Evolutionary conservation across 495 filamentous ascomycete genomes (phyloP).

Genomic region (Tuber umbilicatum): DNA sequence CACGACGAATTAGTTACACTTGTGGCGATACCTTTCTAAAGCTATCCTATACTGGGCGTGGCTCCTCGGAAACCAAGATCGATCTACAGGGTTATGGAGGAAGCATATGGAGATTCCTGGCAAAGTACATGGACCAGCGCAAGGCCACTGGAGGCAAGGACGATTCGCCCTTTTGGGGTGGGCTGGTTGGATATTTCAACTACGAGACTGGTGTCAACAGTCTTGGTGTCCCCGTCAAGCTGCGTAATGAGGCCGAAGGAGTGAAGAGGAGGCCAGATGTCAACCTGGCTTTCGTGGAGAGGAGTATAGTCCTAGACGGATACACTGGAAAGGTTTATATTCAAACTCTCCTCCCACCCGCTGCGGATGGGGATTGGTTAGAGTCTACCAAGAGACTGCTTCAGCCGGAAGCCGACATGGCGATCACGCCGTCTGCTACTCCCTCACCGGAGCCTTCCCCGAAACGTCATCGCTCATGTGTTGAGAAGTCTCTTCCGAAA

Average conservation of each 20-base stretch:
- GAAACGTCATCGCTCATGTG: constrained; percentile 43
- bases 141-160: constrained; percentile 45
- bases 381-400: constrained; percentile 23
- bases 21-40: constrained; percentile 44
- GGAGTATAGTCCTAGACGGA: constrained; percentile 77
- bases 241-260: constrained; percentile 8
- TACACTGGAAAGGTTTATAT: constrained; percentile 54
- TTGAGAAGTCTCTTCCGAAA: constrained; percentile 45
- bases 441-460: constrained; percentile 18
- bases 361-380: constrained; percentile 41
- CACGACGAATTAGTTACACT: constrained; percentile 51
- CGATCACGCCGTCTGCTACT: constrained; percentile 28
- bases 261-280: constrained; percentile 54
- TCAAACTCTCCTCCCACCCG: constrained; percentile 51
- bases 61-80: constrained; percentile 32
- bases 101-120: constrained; percentile 52
- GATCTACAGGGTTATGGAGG: constrained; percentile 44
- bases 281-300: constrained; percentile 67
- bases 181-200: constrained; percentile 81
- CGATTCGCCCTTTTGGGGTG: constrained; percentile 69
- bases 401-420: constrained; percentile 24
- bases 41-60: constrained; percentile 20
- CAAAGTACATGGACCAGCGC: constrained; percentile 53
- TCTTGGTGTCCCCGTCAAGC: constrained; percentile 48
- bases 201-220: constrained; percentile 75